These are phyloP conservation scores for Saccharomycopsis capsularis DNA, from an alignment of 805 yeast species.

Conservation along the genomic window DNA sequence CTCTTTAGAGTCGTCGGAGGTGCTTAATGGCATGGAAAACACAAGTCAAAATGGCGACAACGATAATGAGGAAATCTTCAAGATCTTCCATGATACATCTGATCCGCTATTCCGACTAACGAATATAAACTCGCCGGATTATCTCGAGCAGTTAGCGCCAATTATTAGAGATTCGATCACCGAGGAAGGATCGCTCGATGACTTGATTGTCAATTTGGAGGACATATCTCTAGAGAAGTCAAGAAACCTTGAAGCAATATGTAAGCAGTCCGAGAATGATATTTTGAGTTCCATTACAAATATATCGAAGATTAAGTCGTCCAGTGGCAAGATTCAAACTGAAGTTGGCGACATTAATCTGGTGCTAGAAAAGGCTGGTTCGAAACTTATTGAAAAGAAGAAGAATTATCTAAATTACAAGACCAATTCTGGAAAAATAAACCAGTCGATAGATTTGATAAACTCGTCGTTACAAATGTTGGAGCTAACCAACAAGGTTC, in stretches of 20 bases:
- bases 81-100: conserved; percentile 17
- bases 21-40: too few species aligned
- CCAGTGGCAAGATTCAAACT: conserved; percentile 49
- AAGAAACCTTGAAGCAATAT: conserved; percentile 50
- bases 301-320: conserved; percentile 52
- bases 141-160: conserved; percentile 74
- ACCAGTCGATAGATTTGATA: conserved; percentile 63
- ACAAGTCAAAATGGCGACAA: not conserved
- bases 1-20: too few species aligned
- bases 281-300: conserved; percentile 53
- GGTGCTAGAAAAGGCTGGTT: conserved; percentile 57
- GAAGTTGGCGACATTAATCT: conserved; percentile 51
- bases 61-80: conserved; percentile 18
- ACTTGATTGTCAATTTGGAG: conserved; percentile 49
- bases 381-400: conserved; percentile 55
- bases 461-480: conserved; percentile 71
- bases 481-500: conserved; percentile 79
- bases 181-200: conserved; percentile 39
- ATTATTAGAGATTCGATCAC: conserved; percentile 57
- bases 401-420: conserved; percentile 52
- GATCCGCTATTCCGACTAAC: conserved; percentile 17
- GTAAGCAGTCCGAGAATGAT: conserved; percentile 53
- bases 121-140: conserved; percentile 35
- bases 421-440: conserved; percentile 58
- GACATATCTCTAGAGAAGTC: conserved; percentile 54